Evolutionary conservation across 352 stramenopile genomes (phyloP).

Genomic region (Globisporangium barbulae): DNA sequence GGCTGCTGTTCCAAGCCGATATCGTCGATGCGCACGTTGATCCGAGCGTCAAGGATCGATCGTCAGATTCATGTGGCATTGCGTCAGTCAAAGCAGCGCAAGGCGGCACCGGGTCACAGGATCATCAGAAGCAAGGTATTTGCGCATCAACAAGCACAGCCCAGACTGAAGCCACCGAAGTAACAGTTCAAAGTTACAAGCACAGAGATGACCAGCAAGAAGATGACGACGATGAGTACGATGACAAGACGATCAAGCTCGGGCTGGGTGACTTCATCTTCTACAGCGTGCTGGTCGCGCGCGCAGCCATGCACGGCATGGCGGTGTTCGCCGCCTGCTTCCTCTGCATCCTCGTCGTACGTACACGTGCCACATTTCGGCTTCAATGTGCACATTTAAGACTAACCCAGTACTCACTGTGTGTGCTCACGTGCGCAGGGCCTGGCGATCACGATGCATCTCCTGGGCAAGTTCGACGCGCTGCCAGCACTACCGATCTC

Average conservation of each 20-base stretch:
- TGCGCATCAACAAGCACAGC: neutral
- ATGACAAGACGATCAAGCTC: constrained; percentile 84
- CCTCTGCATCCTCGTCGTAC: constrained; percentile 87
- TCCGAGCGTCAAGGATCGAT: neutral
- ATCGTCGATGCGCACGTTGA: constrained; percentile 41
- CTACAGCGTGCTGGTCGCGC: constrained; percentile 95
- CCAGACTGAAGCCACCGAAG: neutral
- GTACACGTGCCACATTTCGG: constrained; percentile 13
- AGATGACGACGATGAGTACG: constrained; percentile 18
- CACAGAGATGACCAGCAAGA: constrained; percentile 10
- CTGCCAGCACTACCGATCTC: constrained; percentile 95
- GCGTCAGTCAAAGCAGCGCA: neutral
- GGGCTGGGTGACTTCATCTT: constrained; percentile 98
- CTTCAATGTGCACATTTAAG: too few relatives aligned
- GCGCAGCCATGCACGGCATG: constrained; percentile 91
- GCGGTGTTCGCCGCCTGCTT: constrained; percentile 91
- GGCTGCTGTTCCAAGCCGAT: constrained; percentile 93
- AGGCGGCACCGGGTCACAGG: neutral
- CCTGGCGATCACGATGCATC: constrained; percentile 89
- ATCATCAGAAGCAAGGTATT: neutral
- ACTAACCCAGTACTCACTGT: neutral
- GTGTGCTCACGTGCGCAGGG: constrained; percentile 30
- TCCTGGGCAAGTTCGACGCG: constrained; percentile 92
- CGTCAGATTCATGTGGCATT: neutral
- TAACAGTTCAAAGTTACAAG: neutral